phyloP scores from a whole-genome alignment of 208 protist species.

The Acanthamoeba polyphaga region DNA sequence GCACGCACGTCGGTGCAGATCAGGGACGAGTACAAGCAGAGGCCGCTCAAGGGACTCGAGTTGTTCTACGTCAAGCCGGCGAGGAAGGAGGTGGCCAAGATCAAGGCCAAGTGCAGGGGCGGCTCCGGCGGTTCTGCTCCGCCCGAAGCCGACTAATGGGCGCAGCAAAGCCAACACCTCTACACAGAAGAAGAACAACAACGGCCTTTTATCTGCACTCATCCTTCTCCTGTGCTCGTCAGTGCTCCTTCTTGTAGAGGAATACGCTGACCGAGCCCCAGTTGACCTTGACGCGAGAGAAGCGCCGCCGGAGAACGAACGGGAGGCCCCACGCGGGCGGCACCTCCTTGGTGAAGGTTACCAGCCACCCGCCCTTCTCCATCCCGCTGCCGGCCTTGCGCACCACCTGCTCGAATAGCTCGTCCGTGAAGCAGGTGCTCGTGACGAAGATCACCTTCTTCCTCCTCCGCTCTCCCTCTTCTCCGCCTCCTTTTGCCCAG shows the following conservation, averaged over 20 bases:
- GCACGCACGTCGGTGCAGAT: neutral
- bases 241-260: neutral
- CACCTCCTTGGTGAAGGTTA: neutral
- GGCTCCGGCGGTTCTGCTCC: neutral
- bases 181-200: neutral
- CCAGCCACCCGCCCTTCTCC: neutral
- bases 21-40: conserved; percentile 43
- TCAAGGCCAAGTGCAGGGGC: conserved; percentile 64
- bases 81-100: conserved; percentile 60
- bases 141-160: neutral
- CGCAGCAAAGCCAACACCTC: neutral
- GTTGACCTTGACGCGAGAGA: conserved; percentile 1
- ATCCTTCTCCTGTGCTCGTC: neutral
- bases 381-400: neutral
- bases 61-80: conserved; percentile 44
- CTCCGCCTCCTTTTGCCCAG: neutral
- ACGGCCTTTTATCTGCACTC: neutral
- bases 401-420: neutral
- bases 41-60: conserved; percentile 46
- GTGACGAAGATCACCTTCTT: neutral
- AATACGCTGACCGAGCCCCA: conserved; percentile 9
- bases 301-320: neutral
- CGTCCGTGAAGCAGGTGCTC: neutral
- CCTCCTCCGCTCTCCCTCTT: neutral
- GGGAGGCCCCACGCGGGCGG: neutral